A percentile compares a stretch with the other conserved stretches of the same genome.
Evolutionary conservation across 768 basidiomycete genomes (phyloP).

Genomic region (Lactarius hatsudake): DNA sequence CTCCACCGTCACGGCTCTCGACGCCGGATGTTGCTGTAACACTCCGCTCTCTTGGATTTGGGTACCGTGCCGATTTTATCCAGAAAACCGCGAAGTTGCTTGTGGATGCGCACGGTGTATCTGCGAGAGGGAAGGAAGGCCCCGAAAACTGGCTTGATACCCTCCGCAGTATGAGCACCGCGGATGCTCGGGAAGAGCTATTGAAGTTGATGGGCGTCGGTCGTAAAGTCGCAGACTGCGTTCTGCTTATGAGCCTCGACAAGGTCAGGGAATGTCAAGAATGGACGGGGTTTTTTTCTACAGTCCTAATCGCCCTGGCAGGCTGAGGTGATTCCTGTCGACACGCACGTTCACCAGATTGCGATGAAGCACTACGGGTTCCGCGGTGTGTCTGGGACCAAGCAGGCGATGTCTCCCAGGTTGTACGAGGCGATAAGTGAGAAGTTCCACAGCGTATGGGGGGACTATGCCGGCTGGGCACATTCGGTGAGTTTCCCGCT

Average conservation of each 20-base stretch:
- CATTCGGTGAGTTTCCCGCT: constrained; percentile 55
- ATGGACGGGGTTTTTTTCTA: not conserved
- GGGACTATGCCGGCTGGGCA: constrained; percentile 86
- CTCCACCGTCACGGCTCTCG: constrained; percentile 67
- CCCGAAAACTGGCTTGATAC: constrained; percentile 60
- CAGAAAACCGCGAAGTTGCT: constrained; percentile 80
- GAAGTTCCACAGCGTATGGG: constrained; percentile 68
- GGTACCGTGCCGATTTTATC: constrained; percentile 91
- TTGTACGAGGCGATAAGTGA: constrained; percentile 70
- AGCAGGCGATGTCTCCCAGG: constrained; percentile 67
- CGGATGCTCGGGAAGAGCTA: constrained; percentile 68
- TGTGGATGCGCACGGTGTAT: constrained; percentile 48
- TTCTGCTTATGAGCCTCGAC: constrained; percentile 89
- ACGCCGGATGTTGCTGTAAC: constrained; percentile 52
- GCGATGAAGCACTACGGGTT: constrained; percentile 76
- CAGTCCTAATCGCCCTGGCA: constrained; percentile 33
- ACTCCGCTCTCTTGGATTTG: constrained; percentile 86
- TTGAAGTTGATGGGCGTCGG: constrained; percentile 89
- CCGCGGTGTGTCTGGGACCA: constrained; percentile 45
- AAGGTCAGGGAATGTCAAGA: constrained; percentile 50
- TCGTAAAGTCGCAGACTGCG: constrained; percentile 94
- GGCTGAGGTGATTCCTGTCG: constrained; percentile 88
- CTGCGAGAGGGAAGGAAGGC: constrained; percentile 37
- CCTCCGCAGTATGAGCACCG: constrained; percentile 49
- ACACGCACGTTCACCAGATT: constrained; percentile 93